A percentile compares a stretch with the other conserved stretches of the same genome.
Conservation (phyloP, 139 green algal species). For the Closterium sp. region DNA sequence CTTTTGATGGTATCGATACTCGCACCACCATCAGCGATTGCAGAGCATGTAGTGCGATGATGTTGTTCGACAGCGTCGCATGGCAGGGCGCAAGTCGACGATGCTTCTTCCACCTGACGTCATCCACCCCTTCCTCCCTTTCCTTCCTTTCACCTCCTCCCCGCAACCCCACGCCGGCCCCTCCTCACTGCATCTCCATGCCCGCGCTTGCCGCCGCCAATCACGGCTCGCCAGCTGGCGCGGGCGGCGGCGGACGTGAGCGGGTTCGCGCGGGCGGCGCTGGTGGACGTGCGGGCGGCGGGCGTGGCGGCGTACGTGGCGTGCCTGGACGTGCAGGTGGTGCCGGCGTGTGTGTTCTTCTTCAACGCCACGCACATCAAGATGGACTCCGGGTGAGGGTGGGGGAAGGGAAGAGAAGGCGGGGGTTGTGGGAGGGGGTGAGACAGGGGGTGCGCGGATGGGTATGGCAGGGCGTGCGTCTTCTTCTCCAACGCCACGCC, state of each 20-base stretch:
- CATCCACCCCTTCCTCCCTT: too few relatives aligned
- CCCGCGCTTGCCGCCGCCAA: background rate
- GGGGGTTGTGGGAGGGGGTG: background rate
- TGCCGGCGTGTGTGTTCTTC: slow-evolving; percentile 47
- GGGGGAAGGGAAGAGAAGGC: too few relatives aligned
- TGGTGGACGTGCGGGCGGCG: slow-evolving; percentile 11
- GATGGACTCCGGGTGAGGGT: too few relatives aligned
- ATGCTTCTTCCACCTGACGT: too few relatives aligned
- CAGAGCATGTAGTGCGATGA: too few relatives aligned
- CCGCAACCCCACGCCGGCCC: too few relatives aligned
- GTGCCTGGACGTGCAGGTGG: slow-evolving; percentile 49
- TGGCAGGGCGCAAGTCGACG: too few relatives aligned
- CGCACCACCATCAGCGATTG: too few relatives aligned
- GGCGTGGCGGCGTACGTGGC: slow-evolving; percentile 24
- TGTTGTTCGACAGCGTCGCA: too few relatives aligned
- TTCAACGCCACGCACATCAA: slow-evolving; percentile 42
- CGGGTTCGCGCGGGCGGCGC: slow-evolving; percentile 14
- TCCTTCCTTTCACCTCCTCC: background rate
- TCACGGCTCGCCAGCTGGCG: slow-evolving; percentile 27
- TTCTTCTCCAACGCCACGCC: slow-evolving; percentile 47
- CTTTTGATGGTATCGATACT: background rate
- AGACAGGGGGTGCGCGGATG: background rate
- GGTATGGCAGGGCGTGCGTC: slow-evolving; percentile 49
- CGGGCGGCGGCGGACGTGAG: slow-evolving; percentile 35
- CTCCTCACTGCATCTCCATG: background rate